Base-by-base conservation (phyloP, 2,329 filamentous ascomycete species). In the Emericellopsis atlantica region DNA sequence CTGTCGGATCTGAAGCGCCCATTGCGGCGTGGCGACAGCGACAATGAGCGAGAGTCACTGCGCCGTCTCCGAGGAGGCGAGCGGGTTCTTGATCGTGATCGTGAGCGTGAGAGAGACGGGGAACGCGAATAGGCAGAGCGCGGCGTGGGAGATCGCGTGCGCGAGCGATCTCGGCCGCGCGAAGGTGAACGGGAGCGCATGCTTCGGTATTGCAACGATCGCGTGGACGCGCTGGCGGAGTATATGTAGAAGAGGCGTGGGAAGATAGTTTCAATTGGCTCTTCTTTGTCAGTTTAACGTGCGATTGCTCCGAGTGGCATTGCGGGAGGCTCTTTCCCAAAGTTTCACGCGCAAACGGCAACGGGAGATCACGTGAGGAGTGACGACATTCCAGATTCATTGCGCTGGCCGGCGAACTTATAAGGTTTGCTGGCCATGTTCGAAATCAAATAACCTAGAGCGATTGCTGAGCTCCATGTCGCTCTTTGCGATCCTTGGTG, bases 61-160 rank as follows among this genome's bases (percentile, higher is more conserved):
- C 53, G 55, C 26, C 54, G 55, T n/a, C 53, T 52, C 26, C 48
- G 52, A 10, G 37, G 44, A 15, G 24, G 43, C n/a, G 61, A 62
- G 15, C 40, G 22, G 11, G n/a, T 24, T 18, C 55, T 55, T 38
- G 58, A 56, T 16, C 42, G 46, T 8, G 51, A 51, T 5, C 46
- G 55, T n/a, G 59, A 63, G 44, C 54, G 56, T 43, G 53, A 49
- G 31, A 53, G 55, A 5, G 36, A 39, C 2, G 26, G 42, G 9
- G 61, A 62, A 32, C 56, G 60, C 18, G 60, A 61, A 32, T 46
- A 39, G 26, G 53, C 50, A 18, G 61, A 61, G 15, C 51, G 53
- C 4, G 59, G 58, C 10, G 59, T 54, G 10, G 49, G 49, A 14
- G 62, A 64, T 37, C 58, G 57, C 31, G 61, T 56, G 31, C 40